These are phyloP conservation scores for Eucalyptus polybractea DNA, from an alignment of 345 rosid species.

Conservation along the genomic window DNA sequence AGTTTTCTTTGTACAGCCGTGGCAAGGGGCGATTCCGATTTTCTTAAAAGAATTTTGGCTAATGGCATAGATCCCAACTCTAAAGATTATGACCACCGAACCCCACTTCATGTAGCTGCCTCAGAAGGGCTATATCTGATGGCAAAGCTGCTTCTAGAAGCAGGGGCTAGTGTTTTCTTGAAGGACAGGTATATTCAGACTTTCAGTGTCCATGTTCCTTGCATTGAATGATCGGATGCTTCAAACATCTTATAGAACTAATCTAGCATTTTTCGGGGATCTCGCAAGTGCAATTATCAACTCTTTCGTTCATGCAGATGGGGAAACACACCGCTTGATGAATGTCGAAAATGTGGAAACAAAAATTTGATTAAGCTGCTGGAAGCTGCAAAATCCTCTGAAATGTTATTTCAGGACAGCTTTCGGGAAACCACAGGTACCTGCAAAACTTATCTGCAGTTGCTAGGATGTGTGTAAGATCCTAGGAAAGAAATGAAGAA, in stretches of 20 bases:
- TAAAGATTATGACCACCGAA: conserved; percentile 78
- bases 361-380: conserved; percentile 71
- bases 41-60: conserved; percentile 57
- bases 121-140: conserved; percentile 74
- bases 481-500: neutral
- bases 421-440: conserved; percentile 40
- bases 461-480: neutral
- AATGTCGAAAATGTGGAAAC: conserved; percentile 62
- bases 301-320: conserved; percentile 31
- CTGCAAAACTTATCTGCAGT: neutral
- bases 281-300: neutral
- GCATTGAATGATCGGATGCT: neutral
- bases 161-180: conserved; percentile 66
- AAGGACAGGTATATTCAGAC: conserved; percentile 58
- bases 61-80: conserved; percentile 74
- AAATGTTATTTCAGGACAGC: conserved; percentile 8
- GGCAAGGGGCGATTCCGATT: conserved; percentile 64
- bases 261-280: neutral
- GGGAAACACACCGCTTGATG: conserved; percentile 84
- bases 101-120: conserved; percentile 88
- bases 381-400: conserved; percentile 48
- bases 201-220: neutral
- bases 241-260: neutral
- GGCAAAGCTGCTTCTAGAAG: conserved; percentile 68
- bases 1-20: conserved; percentile 57